Evolutionary conservation across 2,329 filamentous ascomycete genomes (phyloP), one percentile per base, ranked within the genome.

Genomic region (Penicillium sp.): DNA sequence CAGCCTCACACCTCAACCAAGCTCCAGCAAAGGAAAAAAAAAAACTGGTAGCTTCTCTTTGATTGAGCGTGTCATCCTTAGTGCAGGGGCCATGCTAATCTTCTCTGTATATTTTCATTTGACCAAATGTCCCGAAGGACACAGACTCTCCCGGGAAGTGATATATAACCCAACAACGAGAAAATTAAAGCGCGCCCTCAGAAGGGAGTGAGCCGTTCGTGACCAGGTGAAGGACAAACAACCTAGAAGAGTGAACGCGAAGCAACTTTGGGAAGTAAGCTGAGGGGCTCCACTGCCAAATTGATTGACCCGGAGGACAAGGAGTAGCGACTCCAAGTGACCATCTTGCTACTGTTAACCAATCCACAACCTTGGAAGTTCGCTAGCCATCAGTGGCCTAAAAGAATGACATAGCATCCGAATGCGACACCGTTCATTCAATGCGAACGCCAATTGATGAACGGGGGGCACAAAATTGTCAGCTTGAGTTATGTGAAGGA

Each of bases 21-120:
- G 50, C 26, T 43, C 31, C 50, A 31, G 50, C 21, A 53, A 53
- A 19, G 27, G n/a, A n/a, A 39, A 53, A 54, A 84, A 87, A 87
- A 88, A 86, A 85, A 85, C 80, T 81, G 81, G 81, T 82, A 85
- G 85, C 83, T 85, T 88, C 87, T 89, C 87, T 89, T 88, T 88
- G 86, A 85, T 87, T 85, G 82, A 88, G 87, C 87, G 88, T 92
- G 89, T 93, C 90, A 93, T 93, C 90, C 90, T 93, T 93, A 93
- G 90, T 86, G 84, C 84, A 86, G 84, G 84, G 88, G 87, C 87
- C 87, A 90, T 90, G 88, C 88, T 90, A 89, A 88, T 88, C 85
- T 88, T 88, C 85, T 88, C 85, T 88, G 83, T 86, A 85, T 85
- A 81, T 81, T 83, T 84, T 83, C 81, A 85, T 81, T 82, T 84